Evolutionary conservation across 148 eudicot species (phyloP).

Genomic region (Chenopodium berlandieri): DNA sequence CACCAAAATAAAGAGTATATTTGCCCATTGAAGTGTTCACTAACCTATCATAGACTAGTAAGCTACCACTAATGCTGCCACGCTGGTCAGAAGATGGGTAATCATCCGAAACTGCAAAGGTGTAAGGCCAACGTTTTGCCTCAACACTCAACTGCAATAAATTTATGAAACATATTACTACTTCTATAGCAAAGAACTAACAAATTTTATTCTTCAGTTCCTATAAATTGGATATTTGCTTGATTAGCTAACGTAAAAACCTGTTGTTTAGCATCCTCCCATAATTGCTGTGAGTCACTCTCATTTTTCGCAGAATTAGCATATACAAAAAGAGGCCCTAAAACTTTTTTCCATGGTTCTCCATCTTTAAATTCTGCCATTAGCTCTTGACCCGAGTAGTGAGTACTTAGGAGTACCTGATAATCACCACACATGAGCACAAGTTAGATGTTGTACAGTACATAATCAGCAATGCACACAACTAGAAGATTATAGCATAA

Average conservation of each 20-base stretch:
- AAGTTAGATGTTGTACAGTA: neutral
- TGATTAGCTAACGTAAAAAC: slow-evolving; percentile 11
- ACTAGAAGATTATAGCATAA: neutral
- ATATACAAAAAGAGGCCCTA: slow-evolving; percentile 62
- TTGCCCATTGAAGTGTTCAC: neutral
- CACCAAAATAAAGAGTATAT: slow-evolving; percentile 5
- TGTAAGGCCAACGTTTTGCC: slow-evolving; percentile 65
- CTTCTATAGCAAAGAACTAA: neutral
- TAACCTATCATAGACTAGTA: slow-evolving; percentile 63
- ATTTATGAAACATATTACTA: neutral
- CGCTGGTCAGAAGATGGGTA: slow-evolving; percentile 49
- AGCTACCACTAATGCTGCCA: slow-evolving; percentile 48
- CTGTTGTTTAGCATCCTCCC: slow-evolving; percentile 61
- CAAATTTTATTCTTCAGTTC: neutral
- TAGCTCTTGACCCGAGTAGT: slow-evolving; percentile 60
- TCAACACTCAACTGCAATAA: slow-evolving; percentile 46
- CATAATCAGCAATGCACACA: neutral
- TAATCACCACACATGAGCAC: slow-evolving; percentile 1
- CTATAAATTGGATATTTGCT: neutral
- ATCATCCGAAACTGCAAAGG: slow-evolving; percentile 58
- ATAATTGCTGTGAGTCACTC: slow-evolving; percentile 37
- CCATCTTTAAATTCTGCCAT: slow-evolving; percentile 47
- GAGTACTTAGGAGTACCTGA: slow-evolving; percentile 60
- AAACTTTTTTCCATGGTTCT: slow-evolving; percentile 68
- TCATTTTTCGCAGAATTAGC: slow-evolving; percentile 41